A percentile compares a stretch with the other conserved stretches of the same genome.
These are phyloP conservation scores for Trichaptum fuscoviolaceum DNA, from an alignment of 768 basidiomycete genomes.

Conservation along the genomic window DNA sequence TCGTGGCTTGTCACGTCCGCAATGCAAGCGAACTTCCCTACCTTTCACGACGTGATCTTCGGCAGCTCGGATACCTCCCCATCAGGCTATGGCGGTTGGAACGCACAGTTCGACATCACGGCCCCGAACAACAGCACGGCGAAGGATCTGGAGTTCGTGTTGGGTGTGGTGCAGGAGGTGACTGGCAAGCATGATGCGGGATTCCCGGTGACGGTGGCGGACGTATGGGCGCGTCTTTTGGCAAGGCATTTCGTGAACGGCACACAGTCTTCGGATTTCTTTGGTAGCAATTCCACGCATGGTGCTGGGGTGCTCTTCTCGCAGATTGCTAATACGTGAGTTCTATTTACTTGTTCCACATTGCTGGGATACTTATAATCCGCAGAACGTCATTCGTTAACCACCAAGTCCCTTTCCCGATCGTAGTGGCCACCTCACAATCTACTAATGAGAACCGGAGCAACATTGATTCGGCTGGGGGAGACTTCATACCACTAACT, in stretches of 20 bases:
- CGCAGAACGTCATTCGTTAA: constrained; percentile 28
- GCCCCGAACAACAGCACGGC: constrained; percentile 18
- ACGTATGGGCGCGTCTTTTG: constrained; percentile 23
- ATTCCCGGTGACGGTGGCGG: constrained; percentile 25
- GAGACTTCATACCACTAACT: constrained; percentile 24
- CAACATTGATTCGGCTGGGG: constrained; percentile 12
- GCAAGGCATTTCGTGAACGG: constrained; percentile 36
- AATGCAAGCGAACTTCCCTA: constrained; percentile 35
- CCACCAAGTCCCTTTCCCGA: constrained; percentile 34
- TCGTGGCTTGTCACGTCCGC: constrained; percentile 37
- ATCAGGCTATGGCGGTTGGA: constrained; percentile 30
- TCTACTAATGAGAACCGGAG: constrained; percentile 23
- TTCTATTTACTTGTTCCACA: constrained; percentile 1
- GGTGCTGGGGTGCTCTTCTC: constrained; percentile 33
- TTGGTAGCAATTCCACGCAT: constrained; percentile 22
- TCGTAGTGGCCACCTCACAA: constrained; percentile 26
- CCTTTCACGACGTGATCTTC: constrained; percentile 33
- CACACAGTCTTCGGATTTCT: constrained; percentile 28
- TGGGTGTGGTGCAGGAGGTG: constrained; percentile 21
- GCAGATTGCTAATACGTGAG: constrained; percentile 27
- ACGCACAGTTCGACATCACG: constrained; percentile 18
- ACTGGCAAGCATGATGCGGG: constrained; percentile 27
- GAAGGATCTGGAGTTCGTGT: constrained; percentile 16
- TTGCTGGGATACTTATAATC: neutral
- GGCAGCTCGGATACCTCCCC: constrained; percentile 20